Conservation (phyloP, 495 filamentous ascomycete species). For the Trichoderma gamsii region DNA sequence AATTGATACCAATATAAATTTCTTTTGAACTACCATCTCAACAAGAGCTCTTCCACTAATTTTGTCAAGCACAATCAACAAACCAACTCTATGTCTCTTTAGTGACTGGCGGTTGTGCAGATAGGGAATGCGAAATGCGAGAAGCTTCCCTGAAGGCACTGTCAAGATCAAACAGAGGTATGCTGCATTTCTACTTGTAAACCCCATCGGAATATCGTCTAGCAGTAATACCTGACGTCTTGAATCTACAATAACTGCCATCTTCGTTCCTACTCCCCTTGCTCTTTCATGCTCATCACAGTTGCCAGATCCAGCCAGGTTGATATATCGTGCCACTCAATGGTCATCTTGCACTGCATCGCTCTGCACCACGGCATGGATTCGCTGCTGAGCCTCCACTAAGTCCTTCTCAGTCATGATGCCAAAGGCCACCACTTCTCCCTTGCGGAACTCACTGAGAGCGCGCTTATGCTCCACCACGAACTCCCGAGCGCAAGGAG, state of each 20-base stretch:
- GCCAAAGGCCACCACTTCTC: neutral
- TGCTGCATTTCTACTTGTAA: no score
- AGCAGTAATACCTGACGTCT: no score
- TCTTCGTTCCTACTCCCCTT: neutral
- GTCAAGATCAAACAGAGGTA: no score
- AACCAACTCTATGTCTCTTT: neutral
- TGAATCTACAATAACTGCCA: neutral
- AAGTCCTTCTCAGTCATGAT: neutral
- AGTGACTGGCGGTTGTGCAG: neutral
- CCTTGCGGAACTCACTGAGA: conserved; percentile 29
- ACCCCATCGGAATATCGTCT: no score
- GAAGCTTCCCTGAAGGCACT: no score
- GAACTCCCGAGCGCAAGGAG: conserved; percentile 26
- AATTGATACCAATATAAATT: no score
- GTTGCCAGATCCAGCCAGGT: neutral
- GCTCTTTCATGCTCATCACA: neutral
- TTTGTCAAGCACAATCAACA: neutral
- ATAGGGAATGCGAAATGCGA: neutral
- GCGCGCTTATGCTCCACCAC: conserved; percentile 28
- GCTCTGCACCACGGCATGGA: neutral
- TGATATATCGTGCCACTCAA: neutral
- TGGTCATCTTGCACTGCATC: neutral
- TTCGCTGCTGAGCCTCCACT: neutral
- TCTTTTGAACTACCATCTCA: no score
- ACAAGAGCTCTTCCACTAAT: neutral